Evolutionary conservation across 495 filamentous ascomycete genomes (phyloP).

Genomic region (Tuber borchii): DNA sequence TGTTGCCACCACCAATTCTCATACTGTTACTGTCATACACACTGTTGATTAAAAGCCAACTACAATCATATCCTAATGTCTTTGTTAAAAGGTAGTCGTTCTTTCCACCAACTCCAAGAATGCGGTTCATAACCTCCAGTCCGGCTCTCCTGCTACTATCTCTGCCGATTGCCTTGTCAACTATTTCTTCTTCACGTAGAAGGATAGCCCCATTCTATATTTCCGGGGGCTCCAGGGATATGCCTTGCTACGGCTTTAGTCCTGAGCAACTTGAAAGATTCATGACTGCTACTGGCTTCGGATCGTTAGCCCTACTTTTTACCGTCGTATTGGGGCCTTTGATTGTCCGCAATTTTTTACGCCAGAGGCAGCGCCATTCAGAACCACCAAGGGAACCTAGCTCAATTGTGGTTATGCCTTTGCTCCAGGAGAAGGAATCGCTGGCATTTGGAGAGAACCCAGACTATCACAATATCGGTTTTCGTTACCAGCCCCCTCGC

Average conservation of each 20-base stretch:
- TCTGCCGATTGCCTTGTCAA: background rate
- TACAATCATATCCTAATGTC: constrained; percentile 1
- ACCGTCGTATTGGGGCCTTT: constrained; percentile 24
- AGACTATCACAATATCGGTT: constrained; percentile 20
- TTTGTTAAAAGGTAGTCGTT: background rate
- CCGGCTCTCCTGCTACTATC: background rate
- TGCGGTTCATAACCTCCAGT: background rate
- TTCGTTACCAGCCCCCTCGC: background rate
- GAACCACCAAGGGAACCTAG: background rate
- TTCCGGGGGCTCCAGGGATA: background rate
- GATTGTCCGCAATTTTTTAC: constrained; percentile 25
- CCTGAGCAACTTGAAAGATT: constrained; percentile 23
- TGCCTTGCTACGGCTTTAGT: constrained; percentile 13
- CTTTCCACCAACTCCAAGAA: background rate
- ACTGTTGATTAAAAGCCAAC: background rate
- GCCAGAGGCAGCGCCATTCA: constrained; percentile 3
- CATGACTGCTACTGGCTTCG: constrained; percentile 13
- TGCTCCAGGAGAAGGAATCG: constrained; percentile 5
- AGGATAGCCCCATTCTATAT: background rate
- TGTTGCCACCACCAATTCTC: background rate
- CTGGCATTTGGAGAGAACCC: constrained; percentile 31
- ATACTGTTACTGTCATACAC: background rate
- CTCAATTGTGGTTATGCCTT: background rate
- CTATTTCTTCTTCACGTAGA: background rate
- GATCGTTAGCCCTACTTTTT: constrained; percentile 16